Evolutionary conservation across 352 stramenopile genomes (phyloP), one percentile per base, ranked within the genome.

Genomic region (Bremia lactucae): DNA sequence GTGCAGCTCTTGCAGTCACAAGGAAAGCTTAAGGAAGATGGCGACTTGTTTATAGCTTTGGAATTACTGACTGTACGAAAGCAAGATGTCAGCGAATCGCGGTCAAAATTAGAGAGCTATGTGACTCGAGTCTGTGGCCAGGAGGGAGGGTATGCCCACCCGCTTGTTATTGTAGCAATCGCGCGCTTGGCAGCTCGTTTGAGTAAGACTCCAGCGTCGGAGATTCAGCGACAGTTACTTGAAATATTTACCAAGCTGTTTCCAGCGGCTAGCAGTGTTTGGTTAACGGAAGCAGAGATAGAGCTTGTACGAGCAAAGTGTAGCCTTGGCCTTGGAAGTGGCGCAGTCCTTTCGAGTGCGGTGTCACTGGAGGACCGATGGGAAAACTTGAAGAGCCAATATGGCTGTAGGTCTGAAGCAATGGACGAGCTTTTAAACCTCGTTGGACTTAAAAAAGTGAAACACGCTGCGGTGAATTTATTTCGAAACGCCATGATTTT

Each of bases 391-490:
- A 82, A 87, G 41, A 42, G 42, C 4, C 61, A 72, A 22, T 38
- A 77, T 31, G 41, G 54, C 5, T 68, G 65, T 29, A 26, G 54
- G 0, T 92, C 82, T 2, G 36, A 75, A 11, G 78, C 72, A 3
- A 93, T 94, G 78, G 80, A 94, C 5, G 55, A 84, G 24, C 49
- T 95, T 14, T 34, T 94, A 11, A 81, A 79, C 37, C 65, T 94
- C 31, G 83, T 85, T 20, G 84, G 84, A 1, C 59, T 95, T n/a
- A 67, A 48, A 8, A 76, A 77, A 40, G 84, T 95, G 3, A 95
- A 95, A 42, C 44, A 74, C 26, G 65, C 54, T 42, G 81, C 80
- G 1, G 55, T 89, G 0, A 68, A 74, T 23, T 45, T 94, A 28
- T 94, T 87, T 36, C 84, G 86, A 56, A 76, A 56, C 24, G 74